Conservation (phyloP, 1,139 yeast genomes). For the Protomyces inouyei region DNA sequence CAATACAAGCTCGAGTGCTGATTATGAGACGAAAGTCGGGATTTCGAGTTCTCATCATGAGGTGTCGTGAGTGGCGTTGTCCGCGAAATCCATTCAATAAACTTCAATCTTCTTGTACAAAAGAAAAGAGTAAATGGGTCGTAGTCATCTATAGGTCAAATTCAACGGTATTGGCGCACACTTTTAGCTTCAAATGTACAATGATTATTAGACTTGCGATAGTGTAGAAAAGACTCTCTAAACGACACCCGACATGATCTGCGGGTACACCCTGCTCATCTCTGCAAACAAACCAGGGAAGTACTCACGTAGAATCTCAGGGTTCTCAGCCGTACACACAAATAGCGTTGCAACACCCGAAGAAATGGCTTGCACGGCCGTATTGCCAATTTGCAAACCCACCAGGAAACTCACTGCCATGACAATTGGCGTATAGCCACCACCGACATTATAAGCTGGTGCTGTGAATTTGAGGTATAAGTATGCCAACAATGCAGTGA, state of each 20-base stretch:
- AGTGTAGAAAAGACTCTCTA: neutral
- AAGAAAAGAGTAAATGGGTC: no score
- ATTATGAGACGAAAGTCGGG: neutral
- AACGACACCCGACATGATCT: neutral
- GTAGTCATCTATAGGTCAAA: no score
- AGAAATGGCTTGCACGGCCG: slow-evolving; percentile 66
- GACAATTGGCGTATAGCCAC: slow-evolving; percentile 68
- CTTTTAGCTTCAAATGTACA: no score
- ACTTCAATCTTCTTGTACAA: no score
- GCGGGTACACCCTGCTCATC: slow-evolving; percentile 12
- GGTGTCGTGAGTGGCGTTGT: no score
- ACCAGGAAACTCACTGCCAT: slow-evolving; percentile 73
- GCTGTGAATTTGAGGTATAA: slow-evolving; percentile 67
- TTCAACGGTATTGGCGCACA: no score
- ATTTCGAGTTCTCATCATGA: neutral
- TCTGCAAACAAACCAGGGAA: slow-evolving; percentile 12
- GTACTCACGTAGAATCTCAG: slow-evolving; percentile 10
- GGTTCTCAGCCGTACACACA: slow-evolving; percentile 24
- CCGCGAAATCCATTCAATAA: no score
- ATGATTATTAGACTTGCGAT: no score
- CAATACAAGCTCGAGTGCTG: neutral
- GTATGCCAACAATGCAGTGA: slow-evolving; percentile 64
- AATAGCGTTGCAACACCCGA: slow-evolving; percentile 84
- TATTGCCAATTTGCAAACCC: slow-evolving; percentile 69
- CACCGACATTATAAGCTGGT: slow-evolving; percentile 63